These are phyloP conservation scores for Camellia lanceoleosa DNA, from an alignment of 148 eudicot species.

Conservation along the genomic window DNA sequence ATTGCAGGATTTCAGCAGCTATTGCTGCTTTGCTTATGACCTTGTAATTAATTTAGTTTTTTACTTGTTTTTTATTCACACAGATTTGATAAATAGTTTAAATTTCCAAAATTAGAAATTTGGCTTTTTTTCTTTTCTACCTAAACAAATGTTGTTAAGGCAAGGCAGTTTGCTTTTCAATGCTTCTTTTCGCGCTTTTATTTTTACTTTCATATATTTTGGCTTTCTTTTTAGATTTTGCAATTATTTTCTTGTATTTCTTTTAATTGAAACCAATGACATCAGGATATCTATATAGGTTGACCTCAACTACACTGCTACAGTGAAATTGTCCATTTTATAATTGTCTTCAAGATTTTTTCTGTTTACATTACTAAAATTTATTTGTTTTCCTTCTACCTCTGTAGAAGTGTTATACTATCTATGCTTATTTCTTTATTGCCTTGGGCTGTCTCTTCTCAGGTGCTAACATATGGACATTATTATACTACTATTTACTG, in stretches of 20 bases:
- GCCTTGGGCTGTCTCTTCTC: neutral
- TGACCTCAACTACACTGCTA: neutral
- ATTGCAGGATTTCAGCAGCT: neutral
- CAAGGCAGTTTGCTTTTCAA: neutral
- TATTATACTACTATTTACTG: constrained; percentile 5
- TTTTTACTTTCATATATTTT: neutral
- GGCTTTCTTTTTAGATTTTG: neutral
- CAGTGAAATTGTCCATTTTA: neutral
- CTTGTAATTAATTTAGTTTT: neutral
- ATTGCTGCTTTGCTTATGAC: neutral
- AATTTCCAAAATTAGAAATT: neutral
- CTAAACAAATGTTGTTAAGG: constrained; percentile 2
- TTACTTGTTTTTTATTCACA: neutral
- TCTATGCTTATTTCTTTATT: neutral
- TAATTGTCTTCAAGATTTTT: neutral
- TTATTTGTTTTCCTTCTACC: neutral
- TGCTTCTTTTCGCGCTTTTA: neutral
- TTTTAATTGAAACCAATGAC: neutral
- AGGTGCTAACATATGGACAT: too few species aligned
- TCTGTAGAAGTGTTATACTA: too few species aligned
- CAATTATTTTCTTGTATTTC: neutral
- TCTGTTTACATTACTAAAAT: neutral
- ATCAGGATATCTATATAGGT: neutral
- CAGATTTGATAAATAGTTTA: neutral
- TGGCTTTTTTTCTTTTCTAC: neutral